These are phyloP conservation scores for Lasiosphaeria hispida DNA, from an alignment of 495 filamentous ascomycete species.

Conservation along the genomic window DNA sequence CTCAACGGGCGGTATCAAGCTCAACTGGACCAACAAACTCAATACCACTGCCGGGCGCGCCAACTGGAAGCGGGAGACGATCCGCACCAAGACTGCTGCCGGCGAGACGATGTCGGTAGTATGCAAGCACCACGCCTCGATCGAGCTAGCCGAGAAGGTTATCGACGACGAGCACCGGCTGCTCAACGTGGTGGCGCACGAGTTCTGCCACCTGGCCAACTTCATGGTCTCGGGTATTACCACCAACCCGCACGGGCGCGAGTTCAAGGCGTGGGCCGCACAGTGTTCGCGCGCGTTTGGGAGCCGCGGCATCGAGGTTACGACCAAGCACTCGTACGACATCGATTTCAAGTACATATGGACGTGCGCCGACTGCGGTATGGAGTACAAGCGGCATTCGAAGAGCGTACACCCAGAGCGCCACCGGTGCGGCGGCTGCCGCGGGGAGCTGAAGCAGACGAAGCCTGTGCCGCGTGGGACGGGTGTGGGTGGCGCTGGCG, in stretches of 20 bases:
- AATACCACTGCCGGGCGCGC: constrained; percentile 85
- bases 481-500: background rate
- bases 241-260: constrained; percentile 72
- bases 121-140: constrained; percentile 65
- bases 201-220: constrained; percentile 91
- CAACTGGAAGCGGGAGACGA: constrained; percentile 67
- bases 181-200: constrained; percentile 84
- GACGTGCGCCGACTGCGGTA: constrained; percentile 67
- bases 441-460: constrained; percentile 66
- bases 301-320: constrained; percentile 63
- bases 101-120: constrained; percentile 9
- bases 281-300: constrained; percentile 37
- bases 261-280: constrained; percentile 73
- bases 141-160: constrained; percentile 86
- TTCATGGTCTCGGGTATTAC: constrained; percentile 72
- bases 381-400: constrained; percentile 73
- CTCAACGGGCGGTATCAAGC: constrained; percentile 69
- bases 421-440: constrained; percentile 70
- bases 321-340: constrained; percentile 81
- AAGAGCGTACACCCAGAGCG: constrained; percentile 69
- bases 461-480: constrained; percentile 67
- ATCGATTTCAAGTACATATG: constrained; percentile 91
- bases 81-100: constrained; percentile 27
- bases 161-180: constrained; percentile 75
- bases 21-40: constrained; percentile 83